These are phyloP conservation scores for Ceratobasidium papillatum DNA, from an alignment of 1,284 basidiomycete species.

Conservation along the genomic window DNA sequence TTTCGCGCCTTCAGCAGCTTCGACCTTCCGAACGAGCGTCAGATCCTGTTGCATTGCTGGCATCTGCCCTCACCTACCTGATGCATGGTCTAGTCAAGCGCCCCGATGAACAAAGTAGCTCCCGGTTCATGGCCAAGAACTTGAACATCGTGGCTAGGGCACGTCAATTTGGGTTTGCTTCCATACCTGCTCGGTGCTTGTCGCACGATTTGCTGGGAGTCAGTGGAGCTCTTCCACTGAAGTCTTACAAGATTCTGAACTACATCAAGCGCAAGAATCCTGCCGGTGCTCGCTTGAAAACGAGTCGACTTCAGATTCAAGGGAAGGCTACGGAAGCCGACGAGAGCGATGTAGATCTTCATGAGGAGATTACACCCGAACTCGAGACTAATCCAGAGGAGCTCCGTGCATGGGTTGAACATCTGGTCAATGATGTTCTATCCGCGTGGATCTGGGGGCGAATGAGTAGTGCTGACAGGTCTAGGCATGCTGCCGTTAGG, in stretches of 20 bases:
- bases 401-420: not conserved
- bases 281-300: conserved; percentile 15
- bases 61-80: not conserved
- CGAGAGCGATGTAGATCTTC: too few relatives aligned
- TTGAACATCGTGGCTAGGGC: not conserved
- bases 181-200: not conserved
- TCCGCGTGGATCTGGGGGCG: not conserved
- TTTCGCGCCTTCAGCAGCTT: not conserved
- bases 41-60: not conserved
- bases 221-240: not conserved
- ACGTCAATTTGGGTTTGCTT: not conserved
- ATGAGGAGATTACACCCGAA: not conserved
- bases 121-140: conserved; percentile 8
- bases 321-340: too few relatives aligned
- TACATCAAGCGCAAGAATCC: not conserved
- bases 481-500: not conserved
- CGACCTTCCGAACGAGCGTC: not conserved
- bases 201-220: not conserved
- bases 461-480: not conserved
- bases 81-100: conserved; percentile 15
- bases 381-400: too few relatives aligned
- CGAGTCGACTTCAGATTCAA: not conserved
- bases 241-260: not conserved
- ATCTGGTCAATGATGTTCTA: not conserved
- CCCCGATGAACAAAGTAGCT: conserved; percentile 14